Base-by-base conservation (phyloP, 2,329 filamentous ascomycete genomes). In the Calonectria montana region DNA sequence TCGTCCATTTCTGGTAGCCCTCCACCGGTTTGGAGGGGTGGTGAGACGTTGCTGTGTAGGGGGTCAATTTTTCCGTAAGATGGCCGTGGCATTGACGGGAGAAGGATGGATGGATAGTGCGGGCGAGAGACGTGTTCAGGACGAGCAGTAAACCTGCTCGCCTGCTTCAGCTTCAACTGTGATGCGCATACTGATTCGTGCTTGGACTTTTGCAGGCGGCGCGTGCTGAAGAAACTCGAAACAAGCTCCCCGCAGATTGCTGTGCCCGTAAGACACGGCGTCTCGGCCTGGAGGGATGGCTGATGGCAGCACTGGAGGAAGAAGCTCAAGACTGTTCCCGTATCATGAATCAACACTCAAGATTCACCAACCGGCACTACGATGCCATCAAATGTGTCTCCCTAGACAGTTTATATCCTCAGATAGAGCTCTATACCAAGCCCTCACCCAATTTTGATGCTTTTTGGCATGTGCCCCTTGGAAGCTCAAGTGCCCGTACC, bases 401-500 rank as follows among this genome's bases (percentile, higher is more conserved):
- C 4, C 16, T 9, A 65, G 35, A 64, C 67, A 5, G 29, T 43
- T 8, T 18, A 37, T 25, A 9, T 27, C 16, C 23, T 21, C 35
- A 27, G 61, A 16, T 35, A 16, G n/a, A 8, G 21, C 29, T 29
- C 37, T 16, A 37, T 35, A 50, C 25, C 37, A 31, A 61, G 13
- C 71, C 29, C 23, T 72, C 27, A 48, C 43, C 47, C 63, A n/a
- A n/a, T n/a, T n/a, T 25, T 66, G 55, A 70, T 72, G 64, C 55
- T 43, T 48, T 50, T 55, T 70, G 57, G 71, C 67, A 66, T 53
- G n/a, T 39, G 37, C 65, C 41, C 68, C 71, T 70, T 67, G 47
- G 48, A 47, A 35, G 53, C 55, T 16, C 53, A 47, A 18, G 37
- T 67, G 29, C 70, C 77, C 74, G 73, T 75, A 76, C 75, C 75